Base-by-base conservation (phyloP, 208 protist species). In the Crithidia fasciculata region DNA sequence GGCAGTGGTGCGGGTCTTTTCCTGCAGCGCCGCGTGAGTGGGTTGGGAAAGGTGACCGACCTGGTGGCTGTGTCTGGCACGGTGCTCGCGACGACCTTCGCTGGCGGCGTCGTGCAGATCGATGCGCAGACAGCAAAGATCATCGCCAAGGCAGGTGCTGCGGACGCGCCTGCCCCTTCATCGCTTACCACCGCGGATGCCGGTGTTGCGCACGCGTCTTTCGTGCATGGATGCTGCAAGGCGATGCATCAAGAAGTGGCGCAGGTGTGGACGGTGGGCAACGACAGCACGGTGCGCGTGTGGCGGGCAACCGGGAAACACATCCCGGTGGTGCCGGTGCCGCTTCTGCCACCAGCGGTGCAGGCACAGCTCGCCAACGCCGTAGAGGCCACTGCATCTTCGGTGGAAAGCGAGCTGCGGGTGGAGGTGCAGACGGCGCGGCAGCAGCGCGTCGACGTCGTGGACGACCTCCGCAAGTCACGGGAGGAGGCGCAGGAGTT, bases 401-500 rank as follows among this genome's bases (percentile, higher is more conserved):
- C 66, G n/a, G 72, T 80, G 50, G 76, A 81, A 18, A 45, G 73
- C 0, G 55, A 81, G n/a, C 45, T 85, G 13, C 63, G 72, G 8
- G 49, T 72, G 12, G 53, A 59, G 36, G 66, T 82, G 41, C 80
- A 72, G 40, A 55, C 52, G 5, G 81, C 77, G 57, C 53, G 56
- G 39, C 57, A 54, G n/a, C 28, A 41, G 6, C 64, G 72, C 7
- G 44, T 77, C 13, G 49, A 80, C 54, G 18, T 83, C 8, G 16
- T 57, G 44, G 87, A 90, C 44, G 74, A 89, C 43, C 58, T 95
- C 13, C 82, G 76, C 19, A 55, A 65, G 37, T 55, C 74, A 8
- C 76, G 73, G 3, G 84, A 93, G 55, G 91, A 95, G 76, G 77
- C 74, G 40, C 91, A 95, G 62, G 91, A 95, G 78, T 49, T 93